Evolutionary conservation across 116 monocot species (phyloP).

Genomic region (Cymodocea nodosa): DNA sequence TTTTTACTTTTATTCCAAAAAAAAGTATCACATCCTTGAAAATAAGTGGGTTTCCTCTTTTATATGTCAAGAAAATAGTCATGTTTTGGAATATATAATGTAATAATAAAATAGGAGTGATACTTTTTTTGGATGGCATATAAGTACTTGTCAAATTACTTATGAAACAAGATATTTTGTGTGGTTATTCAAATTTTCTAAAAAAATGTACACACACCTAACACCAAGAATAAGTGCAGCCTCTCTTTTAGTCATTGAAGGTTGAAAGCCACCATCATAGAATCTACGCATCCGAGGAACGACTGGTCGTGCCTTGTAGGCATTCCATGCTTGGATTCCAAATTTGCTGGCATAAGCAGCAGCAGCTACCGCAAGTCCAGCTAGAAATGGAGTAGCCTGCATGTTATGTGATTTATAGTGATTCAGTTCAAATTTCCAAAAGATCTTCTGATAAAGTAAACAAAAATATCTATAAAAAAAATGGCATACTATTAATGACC

Average conservation of each 20-base stretch:
- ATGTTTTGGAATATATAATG: neutral
- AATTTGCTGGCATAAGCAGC: constrained; percentile 63
- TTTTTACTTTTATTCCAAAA: too few species aligned
- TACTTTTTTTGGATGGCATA: too few species aligned
- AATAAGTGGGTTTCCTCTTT: too few species aligned
- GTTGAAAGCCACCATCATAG: constrained; percentile 80
- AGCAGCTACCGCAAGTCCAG: constrained; percentile 58
- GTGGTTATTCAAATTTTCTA: neutral
- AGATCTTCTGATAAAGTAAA: too few species aligned
- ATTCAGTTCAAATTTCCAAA: too few species aligned
- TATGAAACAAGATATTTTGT: too few species aligned
- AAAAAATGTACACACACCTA: constrained; percentile 25
- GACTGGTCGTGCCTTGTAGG: constrained; percentile 44
- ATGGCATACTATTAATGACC: too few species aligned
- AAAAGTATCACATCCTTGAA: too few species aligned
- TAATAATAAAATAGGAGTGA: neutral
- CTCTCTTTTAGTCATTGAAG: constrained; percentile 69
- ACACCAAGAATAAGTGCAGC: constrained; percentile 87
- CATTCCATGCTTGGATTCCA: constrained; percentile 74
- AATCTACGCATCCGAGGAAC: constrained; percentile 52
- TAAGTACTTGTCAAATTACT: too few species aligned
- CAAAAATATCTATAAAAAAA: too few species aligned
- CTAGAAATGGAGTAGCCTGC: constrained; percentile 50
- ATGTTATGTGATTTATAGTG: neutral
- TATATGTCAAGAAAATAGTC: neutral